Evolutionary conservation across 306 rosid species (phyloP).

Genomic region (Cucumis melo): DNA sequence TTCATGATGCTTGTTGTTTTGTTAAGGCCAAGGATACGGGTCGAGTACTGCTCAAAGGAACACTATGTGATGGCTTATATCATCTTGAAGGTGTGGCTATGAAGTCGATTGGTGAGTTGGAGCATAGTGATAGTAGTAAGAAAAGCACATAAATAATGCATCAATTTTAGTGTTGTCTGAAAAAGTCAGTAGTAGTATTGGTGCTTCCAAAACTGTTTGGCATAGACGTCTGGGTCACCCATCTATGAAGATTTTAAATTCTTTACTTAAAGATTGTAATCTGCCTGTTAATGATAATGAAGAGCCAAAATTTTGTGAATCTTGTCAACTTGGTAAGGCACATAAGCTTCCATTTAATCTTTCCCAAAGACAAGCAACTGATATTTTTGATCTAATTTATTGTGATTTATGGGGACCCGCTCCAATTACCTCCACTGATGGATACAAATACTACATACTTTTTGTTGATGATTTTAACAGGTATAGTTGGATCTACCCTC

Average conservation of each 20-base stretch:
- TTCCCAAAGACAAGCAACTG: fast-evolving
- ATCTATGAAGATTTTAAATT: not conserved
- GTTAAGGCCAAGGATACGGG: not conserved
- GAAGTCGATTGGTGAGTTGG: no score
- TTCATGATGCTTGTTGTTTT: not conserved
- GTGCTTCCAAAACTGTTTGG: not conserved
- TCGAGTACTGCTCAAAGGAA: not conserved
- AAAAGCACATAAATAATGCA: not conserved
- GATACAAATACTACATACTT: not conserved
- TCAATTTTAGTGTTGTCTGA: not conserved
- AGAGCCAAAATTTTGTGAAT: fast-evolving
- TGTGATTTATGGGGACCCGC: not conserved
- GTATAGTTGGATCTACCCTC: not conserved
- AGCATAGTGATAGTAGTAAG: no score
- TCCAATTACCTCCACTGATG: not conserved
- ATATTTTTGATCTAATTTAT: not conserved
- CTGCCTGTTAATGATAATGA: not conserved
- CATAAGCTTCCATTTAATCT: not conserved
- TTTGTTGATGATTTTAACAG: not conserved
- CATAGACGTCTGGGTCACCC: not conserved
- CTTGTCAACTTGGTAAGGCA: not conserved
- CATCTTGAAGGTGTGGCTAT: not conserved
- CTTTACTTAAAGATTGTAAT: not conserved
- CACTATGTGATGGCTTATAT: not conserved
- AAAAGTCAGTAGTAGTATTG: not conserved